These are phyloP conservation scores for Musa balbisiana DNA, from an alignment of 202 grass and related monocot species.

Conservation along the genomic window DNA sequence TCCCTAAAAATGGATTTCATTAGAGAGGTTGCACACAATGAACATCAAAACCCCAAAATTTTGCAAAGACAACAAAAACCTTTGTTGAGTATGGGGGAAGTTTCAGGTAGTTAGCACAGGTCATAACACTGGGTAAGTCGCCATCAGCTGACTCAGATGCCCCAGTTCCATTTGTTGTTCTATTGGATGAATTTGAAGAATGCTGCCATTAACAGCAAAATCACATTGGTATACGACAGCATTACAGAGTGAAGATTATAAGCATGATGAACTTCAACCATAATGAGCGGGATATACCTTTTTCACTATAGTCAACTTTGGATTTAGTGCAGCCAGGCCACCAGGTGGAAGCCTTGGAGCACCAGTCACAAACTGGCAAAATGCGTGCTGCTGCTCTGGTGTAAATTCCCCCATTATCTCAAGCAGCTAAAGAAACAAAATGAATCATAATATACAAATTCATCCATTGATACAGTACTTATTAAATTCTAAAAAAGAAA, in stretches of 20 bases:
- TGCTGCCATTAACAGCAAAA: slow-evolving; percentile 38
- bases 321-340: slow-evolving; percentile 72
- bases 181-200: slow-evolving; percentile 33
- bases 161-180: slow-evolving; percentile 39
- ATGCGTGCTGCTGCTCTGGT: slow-evolving; percentile 74
- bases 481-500: not conserved
- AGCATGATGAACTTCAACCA: not conserved
- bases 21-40: not conserved
- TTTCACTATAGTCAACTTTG: slow-evolving; percentile 82
- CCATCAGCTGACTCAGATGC: slow-evolving; percentile 52
- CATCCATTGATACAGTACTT: no score
- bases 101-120: slow-evolving; percentile 93
- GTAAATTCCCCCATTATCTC: slow-evolving; percentile 88
- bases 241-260: not conserved
- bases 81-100: slow-evolving; percentile 86
- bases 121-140: slow-evolving; percentile 94
- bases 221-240: not conserved
- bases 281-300: slow-evolving; percentile 35
- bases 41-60: not conserved
- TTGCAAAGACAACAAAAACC: slow-evolving; percentile 29
- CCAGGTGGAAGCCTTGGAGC: slow-evolving; percentile 88
- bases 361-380: slow-evolving; percentile 91
- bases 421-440: slow-evolving; percentile 47
- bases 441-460: not conserved
- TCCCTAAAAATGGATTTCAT: slow-evolving; percentile 32